phyloP scores from a whole-genome alignment of 208 protist genomes.

The Leishmania aethiopica region DNA sequence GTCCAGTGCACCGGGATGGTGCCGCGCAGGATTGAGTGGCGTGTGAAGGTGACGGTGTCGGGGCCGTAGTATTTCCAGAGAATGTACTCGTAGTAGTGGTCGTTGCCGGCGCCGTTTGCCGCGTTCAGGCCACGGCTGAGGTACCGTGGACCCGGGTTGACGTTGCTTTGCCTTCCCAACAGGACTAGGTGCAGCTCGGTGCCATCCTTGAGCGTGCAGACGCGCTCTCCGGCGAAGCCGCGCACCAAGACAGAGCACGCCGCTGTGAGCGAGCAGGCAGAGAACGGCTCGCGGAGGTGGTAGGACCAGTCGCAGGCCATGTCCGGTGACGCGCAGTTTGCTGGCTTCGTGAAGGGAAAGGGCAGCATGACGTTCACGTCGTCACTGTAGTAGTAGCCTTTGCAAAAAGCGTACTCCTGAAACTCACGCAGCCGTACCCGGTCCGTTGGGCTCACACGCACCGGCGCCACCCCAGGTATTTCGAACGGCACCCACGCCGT shows the following conservation, averaged over 20 bases:
- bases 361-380: conserved; percentile 67
- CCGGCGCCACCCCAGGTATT: conserved; percentile 57
- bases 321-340: conserved; percentile 30
- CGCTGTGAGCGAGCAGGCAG: conserved; percentile 26
- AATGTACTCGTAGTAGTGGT: conserved; percentile 88
- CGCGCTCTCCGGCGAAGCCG: conserved; percentile 67
- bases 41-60: conserved; percentile 57
- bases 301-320: conserved; percentile 82
- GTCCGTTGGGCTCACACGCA: conserved; percentile 52
- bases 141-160: conserved; percentile 86
- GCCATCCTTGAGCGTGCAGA: conserved; percentile 43
- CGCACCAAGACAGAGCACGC: conserved; percentile 76
- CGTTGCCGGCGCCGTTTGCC: conserved; percentile 78
- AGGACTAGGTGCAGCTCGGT: conserved; percentile 65
- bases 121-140: conserved; percentile 81
- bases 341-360: conserved; percentile 67
- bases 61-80: conserved; percentile 62
- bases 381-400: conserved; percentile 88
- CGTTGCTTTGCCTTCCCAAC: conserved; percentile 72
- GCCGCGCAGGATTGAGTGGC: conserved; percentile 76
- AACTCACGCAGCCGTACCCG: conserved; percentile 72
- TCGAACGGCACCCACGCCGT: conserved; percentile 80
- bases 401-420: conserved; percentile 60
- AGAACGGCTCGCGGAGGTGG: conserved; percentile 62
- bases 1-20: conserved; percentile 89